A percentile compares a stretch with the other conserved stretches of the same genome.
These are phyloP conservation scores for Ceratocystiopsis brevicomis DNA, from an alignment of 2,329 filamentous ascomycete genomes.

Conservation along the genomic window DNA sequence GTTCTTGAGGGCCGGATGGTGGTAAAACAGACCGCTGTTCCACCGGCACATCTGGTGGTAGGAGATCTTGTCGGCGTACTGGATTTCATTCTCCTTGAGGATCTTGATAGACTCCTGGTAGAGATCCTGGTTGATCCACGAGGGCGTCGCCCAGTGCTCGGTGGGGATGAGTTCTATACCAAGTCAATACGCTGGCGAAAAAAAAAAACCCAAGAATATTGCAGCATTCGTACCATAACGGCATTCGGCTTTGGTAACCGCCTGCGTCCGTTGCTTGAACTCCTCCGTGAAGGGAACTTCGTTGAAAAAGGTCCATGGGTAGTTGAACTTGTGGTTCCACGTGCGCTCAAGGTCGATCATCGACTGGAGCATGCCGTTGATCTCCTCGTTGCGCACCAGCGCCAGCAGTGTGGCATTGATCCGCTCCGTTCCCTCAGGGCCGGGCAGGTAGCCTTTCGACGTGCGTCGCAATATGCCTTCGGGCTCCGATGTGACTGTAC, in stretches of 20 bases:
- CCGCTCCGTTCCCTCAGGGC: conserved; percentile 57
- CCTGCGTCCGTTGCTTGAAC: conserved; percentile 68
- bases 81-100: conserved; percentile 66
- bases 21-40: conserved; percentile 97
- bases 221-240: conserved; percentile 29
- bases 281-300: conserved; percentile 84
- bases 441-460: conserved; percentile 57
- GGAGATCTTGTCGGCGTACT: conserved; percentile 74
- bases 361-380: conserved; percentile 64
- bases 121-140: conserved; percentile 80
- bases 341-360: conserved; percentile 87
- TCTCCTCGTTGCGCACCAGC: conserved; percentile 80
- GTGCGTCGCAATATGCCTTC: conserved; percentile 56
- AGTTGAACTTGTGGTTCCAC: conserved; percentile 98
- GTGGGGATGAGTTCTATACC: conserved; percentile 57
- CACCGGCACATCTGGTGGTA: conserved; percentile 99
- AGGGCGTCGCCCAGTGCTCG: conserved; percentile 82
- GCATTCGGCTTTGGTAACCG: conserved; percentile 72
- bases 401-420: conserved; percentile 88
- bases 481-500: conserved; percentile 62
- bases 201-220: no score
- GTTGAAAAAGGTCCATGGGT: conserved; percentile 99
- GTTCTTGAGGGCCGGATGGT: conserved; percentile 69
- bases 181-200: no score
- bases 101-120: conserved; percentile 71